Conservation (phyloP, 2,329 filamentous ascomycete species). For the Cercospora sojina region DNA sequence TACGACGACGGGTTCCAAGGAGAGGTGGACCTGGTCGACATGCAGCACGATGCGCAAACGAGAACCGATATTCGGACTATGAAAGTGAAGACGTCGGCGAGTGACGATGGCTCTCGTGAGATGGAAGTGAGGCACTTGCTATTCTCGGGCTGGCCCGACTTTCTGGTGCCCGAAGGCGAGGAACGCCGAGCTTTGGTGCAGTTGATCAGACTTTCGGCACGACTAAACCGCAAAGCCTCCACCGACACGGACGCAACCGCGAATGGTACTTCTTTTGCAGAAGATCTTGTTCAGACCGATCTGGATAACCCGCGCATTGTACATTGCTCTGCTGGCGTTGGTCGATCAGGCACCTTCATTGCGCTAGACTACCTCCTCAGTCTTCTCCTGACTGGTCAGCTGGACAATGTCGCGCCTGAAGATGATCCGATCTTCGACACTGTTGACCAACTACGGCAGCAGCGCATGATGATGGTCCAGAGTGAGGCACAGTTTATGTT, state of each 20-base stretch:
- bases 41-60: slow-evolving; percentile 55
- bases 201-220: slow-evolving; percentile 66
- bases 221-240: slow-evolving; percentile 47
- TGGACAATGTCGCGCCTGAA: slow-evolving; percentile 51
- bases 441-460: slow-evolving; percentile 77
- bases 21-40: slow-evolving; percentile 61
- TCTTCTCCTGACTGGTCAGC: slow-evolving; percentile 72
- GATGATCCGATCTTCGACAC: slow-evolving; percentile 72
- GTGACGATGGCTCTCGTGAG: slow-evolving; percentile 45
- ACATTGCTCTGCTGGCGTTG: slow-evolving; percentile 80
- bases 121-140: slow-evolving; percentile 79
- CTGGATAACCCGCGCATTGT: slow-evolving; percentile 68
- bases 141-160: slow-evolving; percentile 88
- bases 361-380: slow-evolving; percentile 86
- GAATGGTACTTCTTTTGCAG: slow-evolving; percentile 30
- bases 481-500: slow-evolving; percentile 80
- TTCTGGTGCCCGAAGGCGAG: slow-evolving; percentile 70
- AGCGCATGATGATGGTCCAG: slow-evolving; percentile 95
- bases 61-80: slow-evolving; percentile 74
- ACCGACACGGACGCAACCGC: slow-evolving; percentile 18
- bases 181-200: slow-evolving; percentile 68
- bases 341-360: slow-evolving; percentile 92
- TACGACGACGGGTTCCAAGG: slow-evolving; percentile 58
- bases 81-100: slow-evolving; percentile 45
- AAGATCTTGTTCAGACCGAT: slow-evolving; percentile 29